A percentile compares a stretch with the other conserved stretches of the same genome.
These are phyloP conservation scores for Aspergillus heteromorphus DNA, from an alignment of 495 filamentous ascomycete species.

Conservation along the genomic window DNA sequence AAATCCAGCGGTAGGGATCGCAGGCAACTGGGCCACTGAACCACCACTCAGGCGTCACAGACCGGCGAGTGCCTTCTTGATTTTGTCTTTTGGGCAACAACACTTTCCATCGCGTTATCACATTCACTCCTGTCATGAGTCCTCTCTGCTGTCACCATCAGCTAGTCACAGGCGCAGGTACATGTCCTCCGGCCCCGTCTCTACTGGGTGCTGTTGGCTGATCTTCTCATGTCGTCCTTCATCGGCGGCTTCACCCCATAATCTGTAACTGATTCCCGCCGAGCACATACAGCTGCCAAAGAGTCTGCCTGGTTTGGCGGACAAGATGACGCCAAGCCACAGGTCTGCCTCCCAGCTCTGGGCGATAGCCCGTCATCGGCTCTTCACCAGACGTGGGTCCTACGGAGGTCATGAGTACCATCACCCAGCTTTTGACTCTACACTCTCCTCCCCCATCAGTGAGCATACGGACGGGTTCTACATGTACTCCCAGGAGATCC, in stretches of 20 bases:
- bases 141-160: neutral
- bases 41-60: neutral
- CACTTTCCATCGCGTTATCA: neutral
- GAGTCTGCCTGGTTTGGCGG: neutral
- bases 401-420: slow-evolving; percentile 1
- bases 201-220: neutral
- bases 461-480: slow-evolving; percentile 19
- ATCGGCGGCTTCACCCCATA: neutral
- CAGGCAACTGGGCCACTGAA: neutral
- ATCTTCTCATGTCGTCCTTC: neutral
- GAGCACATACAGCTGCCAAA: neutral
- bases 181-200: neutral
- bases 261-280: neutral
- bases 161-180: neutral
- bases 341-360: slow-evolving; percentile 15
- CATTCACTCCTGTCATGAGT: neutral
- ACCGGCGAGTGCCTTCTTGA: neutral
- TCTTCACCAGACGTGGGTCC: slow-evolving; percentile 15
- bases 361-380: slow-evolving; percentile 12
- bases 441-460: slow-evolving; percentile 1
- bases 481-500: slow-evolving; percentile 21
- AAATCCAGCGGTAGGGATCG: too few relatives aligned
- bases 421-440: neutral
- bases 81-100: neutral
- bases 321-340: slow-evolving; percentile 5